These are phyloP conservation scores for Curvularia verruculosa DNA, from an alignment of 2,329 filamentous ascomycete species.

Conservation along the genomic window DNA sequence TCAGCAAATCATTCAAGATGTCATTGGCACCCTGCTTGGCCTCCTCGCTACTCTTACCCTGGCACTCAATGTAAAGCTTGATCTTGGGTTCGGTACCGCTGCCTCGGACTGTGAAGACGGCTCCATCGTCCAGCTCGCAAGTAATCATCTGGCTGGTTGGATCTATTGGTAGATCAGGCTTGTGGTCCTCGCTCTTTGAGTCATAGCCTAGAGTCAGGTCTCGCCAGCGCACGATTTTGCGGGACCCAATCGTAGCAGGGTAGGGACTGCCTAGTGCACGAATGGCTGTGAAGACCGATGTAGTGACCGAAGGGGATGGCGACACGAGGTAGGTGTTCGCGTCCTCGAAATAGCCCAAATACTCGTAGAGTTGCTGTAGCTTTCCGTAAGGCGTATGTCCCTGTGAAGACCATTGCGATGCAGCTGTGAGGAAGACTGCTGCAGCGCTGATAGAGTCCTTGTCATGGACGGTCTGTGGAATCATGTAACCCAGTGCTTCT, in stretches of 20 bases:
- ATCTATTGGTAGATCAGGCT: constrained; percentile 63
- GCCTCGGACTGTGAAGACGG: constrained; percentile 65
- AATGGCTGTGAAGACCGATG: constrained; percentile 61
- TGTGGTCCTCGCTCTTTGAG: constrained; percentile 59
- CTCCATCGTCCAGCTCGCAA: constrained; percentile 60
- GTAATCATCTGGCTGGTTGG: constrained; percentile 68
- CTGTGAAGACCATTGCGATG: constrained; percentile 58
- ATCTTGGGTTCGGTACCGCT: constrained; percentile 72
- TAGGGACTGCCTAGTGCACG: constrained; percentile 53
- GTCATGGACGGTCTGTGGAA: constrained; percentile 65
- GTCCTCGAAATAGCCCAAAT: constrained; percentile 67
- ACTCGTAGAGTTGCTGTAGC: constrained; percentile 62
- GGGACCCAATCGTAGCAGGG: constrained; percentile 56
- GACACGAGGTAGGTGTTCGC: constrained; percentile 69
- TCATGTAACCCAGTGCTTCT: constrained; percentile 72
- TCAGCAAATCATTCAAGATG: constrained; percentile 54
- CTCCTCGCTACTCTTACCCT: constrained; percentile 48
- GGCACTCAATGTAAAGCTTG: constrained; percentile 63
- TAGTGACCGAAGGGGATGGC: constrained; percentile 59
- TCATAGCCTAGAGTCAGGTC: constrained; percentile 68
- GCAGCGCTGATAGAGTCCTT: constrained; percentile 69
- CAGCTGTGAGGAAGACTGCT: constrained; percentile 63
- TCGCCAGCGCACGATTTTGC: constrained; percentile 63
- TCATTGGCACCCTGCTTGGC: constrained; percentile 54
- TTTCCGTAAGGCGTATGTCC: constrained; percentile 64